Conservation (phyloP, 1,284 basidiomycete species). For the Puccinia novopanici region DNA sequence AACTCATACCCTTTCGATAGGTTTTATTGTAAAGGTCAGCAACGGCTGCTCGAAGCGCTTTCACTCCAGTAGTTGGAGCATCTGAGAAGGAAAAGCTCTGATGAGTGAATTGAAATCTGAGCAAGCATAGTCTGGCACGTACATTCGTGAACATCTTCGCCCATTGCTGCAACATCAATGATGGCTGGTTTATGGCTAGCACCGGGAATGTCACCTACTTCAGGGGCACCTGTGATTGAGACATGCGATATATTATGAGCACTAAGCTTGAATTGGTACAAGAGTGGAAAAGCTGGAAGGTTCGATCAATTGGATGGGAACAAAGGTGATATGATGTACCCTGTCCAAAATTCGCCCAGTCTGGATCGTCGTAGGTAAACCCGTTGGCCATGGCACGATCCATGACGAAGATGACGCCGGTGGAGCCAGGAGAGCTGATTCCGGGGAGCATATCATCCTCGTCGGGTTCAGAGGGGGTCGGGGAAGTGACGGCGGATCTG, state of each 20-base stretch:
- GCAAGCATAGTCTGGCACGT: background rate
- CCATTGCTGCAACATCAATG: constrained; percentile 65
- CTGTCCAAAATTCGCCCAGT: constrained; percentile 51
- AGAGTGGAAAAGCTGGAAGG: background rate
- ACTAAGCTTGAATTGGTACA: background rate
- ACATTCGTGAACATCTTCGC: constrained; percentile 66
- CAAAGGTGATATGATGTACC: background rate
- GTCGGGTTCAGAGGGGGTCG: constrained; percentile 7
- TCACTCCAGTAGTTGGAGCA: constrained; percentile 87
- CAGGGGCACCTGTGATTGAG: constrained; percentile 72
- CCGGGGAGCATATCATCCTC: constrained; percentile 33
- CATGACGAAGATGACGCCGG: constrained; percentile 47
- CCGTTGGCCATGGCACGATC: constrained; percentile 40
- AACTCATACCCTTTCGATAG: constrained; percentile 75
- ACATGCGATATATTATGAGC: background rate
- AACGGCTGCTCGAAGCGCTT: constrained; percentile 67
- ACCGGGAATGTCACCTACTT: constrained; percentile 70
- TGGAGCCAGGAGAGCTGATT: constrained; percentile 39
- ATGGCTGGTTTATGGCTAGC: constrained; percentile 69
- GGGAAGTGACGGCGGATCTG: background rate
- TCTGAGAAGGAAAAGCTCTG: constrained; percentile 62
- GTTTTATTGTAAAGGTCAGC: constrained; percentile 83
- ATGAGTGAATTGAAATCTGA: background rate
- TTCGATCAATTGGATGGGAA: constrained; percentile 58
- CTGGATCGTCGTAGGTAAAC: constrained; percentile 32